Evolutionary conservation across 2,329 filamentous ascomycete species (phyloP), one percentile per base, ranked within the genome.

Genomic region (Torrubiella hemipterigena): DNA sequence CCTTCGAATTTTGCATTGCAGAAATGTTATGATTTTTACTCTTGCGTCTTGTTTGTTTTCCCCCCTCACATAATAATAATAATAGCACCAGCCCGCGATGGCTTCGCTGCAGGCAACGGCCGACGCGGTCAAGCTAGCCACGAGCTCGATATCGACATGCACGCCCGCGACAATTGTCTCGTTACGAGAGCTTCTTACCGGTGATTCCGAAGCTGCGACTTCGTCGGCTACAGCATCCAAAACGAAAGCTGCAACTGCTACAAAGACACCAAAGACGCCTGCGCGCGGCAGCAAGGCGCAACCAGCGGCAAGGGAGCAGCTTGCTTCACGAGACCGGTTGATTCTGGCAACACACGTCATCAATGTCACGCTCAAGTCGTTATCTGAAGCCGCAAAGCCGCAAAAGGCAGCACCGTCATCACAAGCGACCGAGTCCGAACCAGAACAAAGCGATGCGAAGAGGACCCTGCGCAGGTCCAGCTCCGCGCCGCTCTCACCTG

Each of bases 311-410:
- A n/a, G n/a, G n/a, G 52, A 41, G 42, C 47, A 37, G 40, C 46
- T 44, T 41, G 52, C 38, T 15, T 32, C 42, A 41, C 62, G 54
- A 42, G 78, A 84, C 35, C 73, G 68, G 50, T 75, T 74, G 30
- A 62, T 71, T 27, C 56, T 87, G 21, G 81, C 81, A 10, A 84
- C 81, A 0, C 72, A 85, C 38, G 63, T 84, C 21, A 73, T 85
- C 44, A 89, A 87, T 49, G 61, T 63, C 6, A 67, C 76, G 2
- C 61, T 87, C 23, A 85, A 81, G 45, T 65, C 69, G 8, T 63
- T 89, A 4, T 66, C 67, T n/a, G 75, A 81, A 34, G 74, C 74
- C 0, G 63, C 74, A 14, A 85, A 77, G 48, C 52, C 59, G 3
- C 38, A 55, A 2, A 39, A 45, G 4, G 32, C 51, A 3, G 49